phyloP scores from a whole-genome alignment of 805 yeast genomes.

The Pichia occidentalis region DNA sequence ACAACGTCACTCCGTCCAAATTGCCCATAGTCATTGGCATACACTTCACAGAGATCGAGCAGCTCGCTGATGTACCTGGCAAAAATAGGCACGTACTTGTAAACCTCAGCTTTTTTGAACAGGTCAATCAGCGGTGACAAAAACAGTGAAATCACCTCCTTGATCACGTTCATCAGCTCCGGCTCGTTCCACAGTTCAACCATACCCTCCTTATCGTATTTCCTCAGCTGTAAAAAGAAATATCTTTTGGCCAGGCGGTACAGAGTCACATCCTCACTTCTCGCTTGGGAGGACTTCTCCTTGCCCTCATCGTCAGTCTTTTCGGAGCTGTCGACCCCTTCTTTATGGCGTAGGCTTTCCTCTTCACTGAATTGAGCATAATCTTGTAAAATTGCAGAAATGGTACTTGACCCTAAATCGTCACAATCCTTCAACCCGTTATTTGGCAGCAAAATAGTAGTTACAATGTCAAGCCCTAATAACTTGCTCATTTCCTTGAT shows the following conservation, averaged over 20 bases:
- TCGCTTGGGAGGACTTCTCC: constrained; percentile 7
- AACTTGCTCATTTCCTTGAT: constrained; percentile 28
- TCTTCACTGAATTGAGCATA: constrained; percentile 14
- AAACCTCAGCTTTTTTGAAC: constrained; percentile 60
- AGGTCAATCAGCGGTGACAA: constrained; percentile 69
- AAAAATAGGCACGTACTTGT: constrained; percentile 57
- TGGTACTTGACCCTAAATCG: constrained; percentile 2
- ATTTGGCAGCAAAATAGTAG: constrained; percentile 12
- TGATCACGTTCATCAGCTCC: constrained; percentile 66
- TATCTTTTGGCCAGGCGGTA: constrained; percentile 53
- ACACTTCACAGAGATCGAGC: constrained; percentile 45
- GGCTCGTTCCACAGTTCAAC: constrained; percentile 82
- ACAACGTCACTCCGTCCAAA: constrained; percentile 50
- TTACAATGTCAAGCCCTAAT: constrained; percentile 11
- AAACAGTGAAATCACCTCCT: constrained; percentile 63
- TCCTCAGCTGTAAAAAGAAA: constrained; percentile 57
- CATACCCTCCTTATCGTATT: constrained; percentile 68
- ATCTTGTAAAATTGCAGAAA: constrained; percentile 7
- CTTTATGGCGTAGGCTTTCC: constrained; percentile 5
- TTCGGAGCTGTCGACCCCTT: not conserved
- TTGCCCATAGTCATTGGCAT: constrained; percentile 39
- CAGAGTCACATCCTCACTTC: constrained; percentile 15
- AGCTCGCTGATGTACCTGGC: constrained; percentile 65
- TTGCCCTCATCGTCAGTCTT: constrained; percentile 3
- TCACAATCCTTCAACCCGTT: constrained; percentile 10